Conservation (phyloP, 2,329 filamentous ascomycete genomes). For the Teratosphaeria destructans region DNA sequence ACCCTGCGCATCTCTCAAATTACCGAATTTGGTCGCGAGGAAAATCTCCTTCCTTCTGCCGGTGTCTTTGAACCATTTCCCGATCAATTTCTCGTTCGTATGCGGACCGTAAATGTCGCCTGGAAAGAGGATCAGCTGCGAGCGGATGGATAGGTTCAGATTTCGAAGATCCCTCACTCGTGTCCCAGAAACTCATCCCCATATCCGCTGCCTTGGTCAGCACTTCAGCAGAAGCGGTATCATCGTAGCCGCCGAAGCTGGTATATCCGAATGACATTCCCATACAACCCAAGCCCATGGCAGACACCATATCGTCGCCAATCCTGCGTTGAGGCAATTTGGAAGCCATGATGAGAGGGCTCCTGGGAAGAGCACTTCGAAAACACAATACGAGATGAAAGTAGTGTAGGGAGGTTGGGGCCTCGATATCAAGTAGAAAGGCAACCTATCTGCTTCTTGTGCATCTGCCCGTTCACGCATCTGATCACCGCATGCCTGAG, state of each 20-base stretch:
- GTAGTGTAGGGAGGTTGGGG: no score
- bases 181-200: constrained; percentile 22
- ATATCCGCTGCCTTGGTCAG: constrained; percentile 19
- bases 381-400: no score
- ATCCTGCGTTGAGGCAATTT: constrained; percentile 32
- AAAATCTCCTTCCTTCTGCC: constrained; percentile 32
- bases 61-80: constrained; percentile 31
- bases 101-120: constrained; percentile 22
- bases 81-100: constrained; percentile 24
- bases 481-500: no score
- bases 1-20: constrained; percentile 12
- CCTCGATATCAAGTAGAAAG: no score
- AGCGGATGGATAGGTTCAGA: background rate
- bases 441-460: no score
- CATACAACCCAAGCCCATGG: constrained; percentile 25
- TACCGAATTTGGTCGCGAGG: constrained; percentile 30
- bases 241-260: constrained; percentile 17
- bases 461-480: no score
- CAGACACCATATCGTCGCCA: constrained; percentile 26
- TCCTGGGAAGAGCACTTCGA: no score
- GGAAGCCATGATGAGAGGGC: constrained; percentile 9
- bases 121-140: background rate
- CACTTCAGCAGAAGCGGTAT: constrained; percentile 16
- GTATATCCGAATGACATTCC: constrained; percentile 23
- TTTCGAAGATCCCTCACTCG: background rate